phyloP scores from a whole-genome alignment of 352 stramenopile species.

The Discostella stelligera region DNA sequence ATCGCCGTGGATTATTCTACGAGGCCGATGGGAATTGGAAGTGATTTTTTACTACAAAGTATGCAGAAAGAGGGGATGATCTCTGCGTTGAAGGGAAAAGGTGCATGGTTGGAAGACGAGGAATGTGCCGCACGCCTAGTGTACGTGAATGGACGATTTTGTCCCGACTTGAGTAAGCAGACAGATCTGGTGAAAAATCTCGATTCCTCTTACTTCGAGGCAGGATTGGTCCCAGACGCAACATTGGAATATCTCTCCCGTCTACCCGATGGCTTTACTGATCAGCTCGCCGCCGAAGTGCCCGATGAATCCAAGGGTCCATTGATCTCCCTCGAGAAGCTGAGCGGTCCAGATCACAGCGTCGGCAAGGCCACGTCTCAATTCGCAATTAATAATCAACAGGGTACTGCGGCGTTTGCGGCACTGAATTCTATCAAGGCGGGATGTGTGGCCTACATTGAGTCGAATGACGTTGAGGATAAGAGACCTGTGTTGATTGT shows the following conservation, averaged over 20 bases:
- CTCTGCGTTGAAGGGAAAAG: slow-evolving; percentile 47
- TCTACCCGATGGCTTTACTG: slow-evolving; percentile 80
- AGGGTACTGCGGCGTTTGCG: slow-evolving; percentile 79
- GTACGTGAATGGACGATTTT: slow-evolving; percentile 78
- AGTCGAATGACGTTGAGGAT: slow-evolving; percentile 23
- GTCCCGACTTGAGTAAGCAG: slow-evolving; percentile 65
- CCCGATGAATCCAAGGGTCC: slow-evolving; percentile 45
- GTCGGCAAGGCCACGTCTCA: slow-evolving; percentile 72
- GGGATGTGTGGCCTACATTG: slow-evolving; percentile 65
- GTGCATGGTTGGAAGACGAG: slow-evolving; percentile 73
- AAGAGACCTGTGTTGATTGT: slow-evolving; percentile 69
- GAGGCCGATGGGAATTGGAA: slow-evolving; percentile 42
- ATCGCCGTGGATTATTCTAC: slow-evolving; percentile 68
- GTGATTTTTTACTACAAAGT: slow-evolving; percentile 28
- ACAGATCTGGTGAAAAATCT: slow-evolving; percentile 63
- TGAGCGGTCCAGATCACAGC: slow-evolving; percentile 74
- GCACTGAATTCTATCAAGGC: slow-evolving; percentile 78
- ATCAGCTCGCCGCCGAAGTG: slow-evolving; percentile 69
- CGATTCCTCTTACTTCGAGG: slow-evolving; percentile 40
- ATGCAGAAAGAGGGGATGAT: slow-evolving; percentile 28
- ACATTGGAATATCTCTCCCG: slow-evolving; percentile 54
- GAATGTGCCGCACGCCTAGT: slow-evolving; percentile 68
- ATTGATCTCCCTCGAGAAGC: slow-evolving; percentile 58
- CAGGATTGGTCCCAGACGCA: slow-evolving; percentile 34
- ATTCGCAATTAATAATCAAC: slow-evolving; percentile 82